Evolutionary conservation across 1,139 yeast genomes (phyloP), one percentile per base, ranked within the genome.

Genomic region (Saccharomyces hybrid): DNA sequence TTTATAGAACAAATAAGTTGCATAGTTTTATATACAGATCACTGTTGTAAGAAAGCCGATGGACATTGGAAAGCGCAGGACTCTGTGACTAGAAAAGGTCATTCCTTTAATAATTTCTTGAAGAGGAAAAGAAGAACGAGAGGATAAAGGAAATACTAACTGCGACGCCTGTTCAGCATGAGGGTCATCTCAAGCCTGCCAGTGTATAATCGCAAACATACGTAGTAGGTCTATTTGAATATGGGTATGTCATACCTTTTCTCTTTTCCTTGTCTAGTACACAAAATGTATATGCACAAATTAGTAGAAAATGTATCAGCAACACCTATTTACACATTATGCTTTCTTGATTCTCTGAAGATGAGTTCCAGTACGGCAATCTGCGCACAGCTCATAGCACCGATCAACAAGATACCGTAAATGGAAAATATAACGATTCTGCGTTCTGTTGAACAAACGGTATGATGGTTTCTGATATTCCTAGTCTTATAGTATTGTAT

Each of bases 401-500:
- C 85, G 83, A 91, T 87, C 63, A 90, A 76, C 46, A 84, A 66
- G 46, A 89, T 88, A 70, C 89, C 97, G 64, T 87, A 81, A 47
- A 90, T 70, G 31, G 95, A 86, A 70, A 90, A 91, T 78, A 86
- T 84, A 66, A 86, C 85, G 58, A 93, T 88, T 70, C 98, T 82
- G n/a, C 81, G 72, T 68, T 87, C 95, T 3, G 97, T 91, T 23
- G 95, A 85, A 69, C 78, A 81, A 57, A 93, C 98, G 31, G 99
- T 93, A 53, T 88, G 83, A 70, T 90, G 95, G 74, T 91, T 93
- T 73, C 98, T 82, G 73, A 82, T 83, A 72, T 88, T 91, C 76
- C 99, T 84, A n/a, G 95, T 84, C 73, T 85, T 87, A 77, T 91
- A 90, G 73, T 90, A 86, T 66, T 86, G 87, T 67, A 89, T 75